phyloP scores from a whole-genome alignment of 1,284 basidiomycete genomes.

The Marasmius oreades region DNA sequence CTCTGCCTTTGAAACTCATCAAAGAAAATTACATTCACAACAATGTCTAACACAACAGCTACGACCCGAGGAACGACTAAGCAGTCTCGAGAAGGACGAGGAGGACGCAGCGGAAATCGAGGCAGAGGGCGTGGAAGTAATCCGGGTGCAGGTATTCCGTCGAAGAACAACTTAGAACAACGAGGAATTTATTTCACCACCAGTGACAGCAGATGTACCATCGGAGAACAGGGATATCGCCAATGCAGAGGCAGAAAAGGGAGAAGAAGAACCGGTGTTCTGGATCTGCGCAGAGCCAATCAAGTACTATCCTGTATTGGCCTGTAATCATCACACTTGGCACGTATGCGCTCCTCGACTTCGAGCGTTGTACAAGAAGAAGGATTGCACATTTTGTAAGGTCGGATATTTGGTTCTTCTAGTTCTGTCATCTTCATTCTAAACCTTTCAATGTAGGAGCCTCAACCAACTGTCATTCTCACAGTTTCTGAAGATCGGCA shows the following conservation, averaged over 20 bases:
- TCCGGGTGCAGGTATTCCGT: background rate
- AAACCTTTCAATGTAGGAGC: slow-evolving; percentile 51
- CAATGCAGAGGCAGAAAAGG: slow-evolving; percentile 7
- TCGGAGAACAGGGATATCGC: background rate
- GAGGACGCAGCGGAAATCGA: background rate
- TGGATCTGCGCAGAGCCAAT: slow-evolving; percentile 97
- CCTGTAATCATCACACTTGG: slow-evolving; percentile 91
- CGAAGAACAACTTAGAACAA: background rate
- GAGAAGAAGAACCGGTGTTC: slow-evolving; percentile 54
- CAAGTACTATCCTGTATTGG: slow-evolving; percentile 85
- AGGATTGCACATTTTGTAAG: slow-evolving; percentile 97
- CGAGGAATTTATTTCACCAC: background rate
- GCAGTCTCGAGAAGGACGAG: background rate
- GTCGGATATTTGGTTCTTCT: slow-evolving; percentile 39
- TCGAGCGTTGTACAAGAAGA: slow-evolving; percentile 90
- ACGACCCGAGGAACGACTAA: too few species aligned
- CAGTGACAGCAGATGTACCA: background rate
- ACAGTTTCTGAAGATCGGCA: slow-evolving; percentile 65
- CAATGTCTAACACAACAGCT: too few species aligned
- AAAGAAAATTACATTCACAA: background rate
- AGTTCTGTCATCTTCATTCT: slow-evolving; percentile 4
- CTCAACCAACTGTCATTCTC: slow-evolving; percentile 80
- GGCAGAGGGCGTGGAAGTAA: background rate
- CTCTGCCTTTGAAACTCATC: too few species aligned
- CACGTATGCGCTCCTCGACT: slow-evolving; percentile 92